Evolutionary conservation across 768 basidiomycete genomes (phyloP).

Genomic region (Austroboletus festivus): DNA sequence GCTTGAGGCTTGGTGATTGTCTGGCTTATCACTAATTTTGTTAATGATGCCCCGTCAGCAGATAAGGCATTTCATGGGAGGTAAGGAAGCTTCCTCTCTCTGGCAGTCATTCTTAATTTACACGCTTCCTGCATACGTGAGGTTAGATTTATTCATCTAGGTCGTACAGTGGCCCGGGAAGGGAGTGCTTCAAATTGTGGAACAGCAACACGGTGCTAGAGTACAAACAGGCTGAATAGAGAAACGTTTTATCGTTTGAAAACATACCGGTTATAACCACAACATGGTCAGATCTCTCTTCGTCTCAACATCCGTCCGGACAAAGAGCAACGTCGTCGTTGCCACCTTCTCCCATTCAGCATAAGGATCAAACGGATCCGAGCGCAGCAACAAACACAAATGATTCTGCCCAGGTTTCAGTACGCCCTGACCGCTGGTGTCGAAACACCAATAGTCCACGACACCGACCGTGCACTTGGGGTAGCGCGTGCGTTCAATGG

Average conservation of each 20-base stretch:
- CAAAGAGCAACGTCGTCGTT: constrained; percentile 28
- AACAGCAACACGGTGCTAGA: too few relatives aligned
- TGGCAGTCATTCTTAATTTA: too few relatives aligned
- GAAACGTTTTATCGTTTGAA: too few relatives aligned
- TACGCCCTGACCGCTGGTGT: constrained; percentile 23
- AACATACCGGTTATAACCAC: constrained; percentile 20
- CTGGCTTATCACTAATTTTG: too few relatives aligned
- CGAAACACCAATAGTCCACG: constrained; percentile 33
- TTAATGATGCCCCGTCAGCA: too few relatives aligned
- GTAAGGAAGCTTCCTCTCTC: too few relatives aligned
- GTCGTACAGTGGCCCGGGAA: too few relatives aligned
- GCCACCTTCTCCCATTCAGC: constrained; percentile 25
- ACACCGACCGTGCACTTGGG: constrained; percentile 25
- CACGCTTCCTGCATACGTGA: too few relatives aligned
- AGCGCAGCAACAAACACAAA: constrained; percentile 26
- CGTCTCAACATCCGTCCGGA: constrained; percentile 19
- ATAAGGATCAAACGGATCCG: constrained; percentile 30
- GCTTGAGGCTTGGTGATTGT: too few relatives aligned
- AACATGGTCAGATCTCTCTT: constrained; percentile 12
- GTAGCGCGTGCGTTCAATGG: constrained; percentile 15
- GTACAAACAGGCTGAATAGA: too few relatives aligned
- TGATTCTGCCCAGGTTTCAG: constrained; percentile 26
- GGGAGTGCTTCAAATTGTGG: constrained; percentile 8
- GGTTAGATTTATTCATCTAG: too few relatives aligned
- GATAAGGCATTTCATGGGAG: too few relatives aligned